Percentiles rank a stretch among this genome's conserved stretches.
Conservation (phyloP, 1,284 basidiomycete genomes). For the Rhodofomes roseus region DNA sequence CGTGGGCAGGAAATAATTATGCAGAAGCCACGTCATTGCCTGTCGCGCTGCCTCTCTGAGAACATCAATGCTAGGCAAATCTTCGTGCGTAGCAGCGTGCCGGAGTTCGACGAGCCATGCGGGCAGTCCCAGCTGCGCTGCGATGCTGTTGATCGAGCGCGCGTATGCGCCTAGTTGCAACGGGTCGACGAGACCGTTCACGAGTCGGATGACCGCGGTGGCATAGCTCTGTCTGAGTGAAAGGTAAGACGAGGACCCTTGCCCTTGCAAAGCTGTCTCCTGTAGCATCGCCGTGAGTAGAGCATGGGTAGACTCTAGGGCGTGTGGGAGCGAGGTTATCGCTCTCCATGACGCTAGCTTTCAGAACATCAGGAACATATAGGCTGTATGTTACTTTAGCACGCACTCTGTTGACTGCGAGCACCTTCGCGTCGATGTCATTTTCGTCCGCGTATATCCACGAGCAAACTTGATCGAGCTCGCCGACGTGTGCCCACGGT, state of each 20-base stretch:
- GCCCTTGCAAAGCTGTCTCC: conserved; percentile 29
- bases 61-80: conserved; percentile 82
- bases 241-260: conserved; percentile 36
- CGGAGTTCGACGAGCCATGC: conserved; percentile 91
- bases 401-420: conserved; percentile 72
- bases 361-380: neutral
- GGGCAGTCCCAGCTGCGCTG: conserved; percentile 83
- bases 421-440: conserved; percentile 50
- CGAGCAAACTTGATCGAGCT: conserved; percentile 79
- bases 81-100: conserved; percentile 95
- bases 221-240: conserved; percentile 66
- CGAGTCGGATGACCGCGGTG: conserved; percentile 81
- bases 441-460: conserved; percentile 75
- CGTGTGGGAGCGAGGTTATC: conserved; percentile 68
- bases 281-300: conserved; percentile 63
- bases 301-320: conserved; percentile 67
- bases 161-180: conserved; percentile 87
- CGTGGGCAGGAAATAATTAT: conserved; percentile 76
- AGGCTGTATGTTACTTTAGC: conserved; percentile 4
- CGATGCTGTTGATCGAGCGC: conserved; percentile 86
- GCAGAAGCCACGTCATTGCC: conserved; percentile 77
- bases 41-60: conserved; percentile 73
- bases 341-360: conserved; percentile 78
- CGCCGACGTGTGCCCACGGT: conserved; percentile 73
- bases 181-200: conserved; percentile 94